A percentile compares a stretch with the other conserved stretches of the same genome.
Conservation (phyloP, 2,329 filamentous ascomycete genomes). For the Aaosphaeria arxii region DNA sequence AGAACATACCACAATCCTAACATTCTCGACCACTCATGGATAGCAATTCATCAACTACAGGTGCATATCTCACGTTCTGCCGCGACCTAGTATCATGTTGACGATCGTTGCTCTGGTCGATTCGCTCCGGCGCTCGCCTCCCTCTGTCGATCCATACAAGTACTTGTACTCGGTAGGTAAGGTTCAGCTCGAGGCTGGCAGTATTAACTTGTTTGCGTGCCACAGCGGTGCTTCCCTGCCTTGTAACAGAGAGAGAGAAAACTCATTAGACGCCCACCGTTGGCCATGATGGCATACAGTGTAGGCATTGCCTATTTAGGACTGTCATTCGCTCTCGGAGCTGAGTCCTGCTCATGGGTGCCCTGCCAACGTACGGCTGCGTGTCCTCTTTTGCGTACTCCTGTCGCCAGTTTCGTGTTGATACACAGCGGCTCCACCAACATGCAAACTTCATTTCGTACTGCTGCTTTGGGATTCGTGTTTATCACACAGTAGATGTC, state of each 20-base stretch:
- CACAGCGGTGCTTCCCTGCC: slow-evolving; percentile 18
- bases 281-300: slow-evolving; percentile 4
- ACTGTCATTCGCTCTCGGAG: not conserved
- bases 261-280: slow-evolving; percentile 10
- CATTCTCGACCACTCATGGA: too few relatives aligned
- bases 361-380: slow-evolving; percentile 3
- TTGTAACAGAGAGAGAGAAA: not conserved
- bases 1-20: slow-evolving; percentile 1
- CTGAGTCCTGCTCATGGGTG: slow-evolving; percentile 5
- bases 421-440: slow-evolving; percentile 31
- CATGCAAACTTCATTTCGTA: slow-evolving; percentile 30
- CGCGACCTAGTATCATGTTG: slow-evolving; percentile 6
- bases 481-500: slow-evolving; percentile 22
- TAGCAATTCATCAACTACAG: too few relatives aligned
- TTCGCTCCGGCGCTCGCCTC: slow-evolving; percentile 33
- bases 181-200: slow-evolving; percentile 32
- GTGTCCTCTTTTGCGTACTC: slow-evolving; percentile 7
- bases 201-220: slow-evolving; percentile 27
- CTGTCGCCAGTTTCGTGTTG: slow-evolving; percentile 32
- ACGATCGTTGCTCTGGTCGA: slow-evolving; percentile 35
- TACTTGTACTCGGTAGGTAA: slow-evolving; percentile 1
- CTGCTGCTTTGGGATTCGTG: slow-evolving; percentile 25
- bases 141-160: slow-evolving; percentile 31
- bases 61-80: slow-evolving; percentile 7
- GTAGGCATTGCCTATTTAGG: slow-evolving; percentile 25